A percentile compares a stretch with the other conserved stretches of the same genome.
phyloP scores from a whole-genome alignment of 352 stramenopile genomes.

The Phytopythium ostracodes region DNA sequence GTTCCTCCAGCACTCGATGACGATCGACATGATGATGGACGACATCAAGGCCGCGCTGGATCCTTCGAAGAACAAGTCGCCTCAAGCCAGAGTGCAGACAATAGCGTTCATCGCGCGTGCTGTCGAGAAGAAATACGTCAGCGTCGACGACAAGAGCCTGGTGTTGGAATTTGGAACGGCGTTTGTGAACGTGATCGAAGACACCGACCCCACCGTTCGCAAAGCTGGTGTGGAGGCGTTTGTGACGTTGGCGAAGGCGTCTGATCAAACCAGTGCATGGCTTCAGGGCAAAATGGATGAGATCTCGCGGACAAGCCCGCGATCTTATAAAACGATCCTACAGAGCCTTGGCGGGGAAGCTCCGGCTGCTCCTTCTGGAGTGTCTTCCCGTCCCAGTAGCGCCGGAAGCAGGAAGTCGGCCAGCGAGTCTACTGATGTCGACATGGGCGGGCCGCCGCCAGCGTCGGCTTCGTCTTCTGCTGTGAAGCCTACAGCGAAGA shows the following conservation, averaged over 20 bases:
- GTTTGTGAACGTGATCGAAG: constrained; percentile 63
- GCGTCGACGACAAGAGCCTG: constrained; percentile 50
- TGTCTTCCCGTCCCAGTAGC: constrained; percentile 19
- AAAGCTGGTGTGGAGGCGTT: constrained; percentile 73
- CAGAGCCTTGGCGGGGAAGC: constrained; percentile 29
- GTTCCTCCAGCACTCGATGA: constrained; percentile 77
- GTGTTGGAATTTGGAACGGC: constrained; percentile 61
- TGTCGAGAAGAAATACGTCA: constrained; percentile 68
- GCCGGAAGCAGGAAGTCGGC: constrained; percentile 17
- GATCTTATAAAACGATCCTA: constrained; percentile 66
- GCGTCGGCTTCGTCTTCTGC: constrained; percentile 4
- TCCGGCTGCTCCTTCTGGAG: constrained; percentile 16
- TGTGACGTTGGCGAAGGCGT: constrained; percentile 50
- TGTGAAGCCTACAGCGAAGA: constrained; percentile 28
- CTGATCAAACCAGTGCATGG: constrained; percentile 42
- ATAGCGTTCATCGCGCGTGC: constrained; percentile 65
- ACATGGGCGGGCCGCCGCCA: constrained; percentile 18
- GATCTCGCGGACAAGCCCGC: constrained; percentile 63
- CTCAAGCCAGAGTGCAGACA: constrained; percentile 69
- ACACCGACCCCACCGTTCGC: constrained; percentile 75
- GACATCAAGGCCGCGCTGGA: constrained; percentile 72
- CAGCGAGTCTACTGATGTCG: constrained; percentile 22
- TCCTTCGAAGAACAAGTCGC: constrained; percentile 78
- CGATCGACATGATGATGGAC: constrained; percentile 88
- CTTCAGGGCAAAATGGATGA: constrained; percentile 60